phyloP scores from a whole-genome alignment of 768 basidiomycete species.

The Leccinum imitatum region DNA sequence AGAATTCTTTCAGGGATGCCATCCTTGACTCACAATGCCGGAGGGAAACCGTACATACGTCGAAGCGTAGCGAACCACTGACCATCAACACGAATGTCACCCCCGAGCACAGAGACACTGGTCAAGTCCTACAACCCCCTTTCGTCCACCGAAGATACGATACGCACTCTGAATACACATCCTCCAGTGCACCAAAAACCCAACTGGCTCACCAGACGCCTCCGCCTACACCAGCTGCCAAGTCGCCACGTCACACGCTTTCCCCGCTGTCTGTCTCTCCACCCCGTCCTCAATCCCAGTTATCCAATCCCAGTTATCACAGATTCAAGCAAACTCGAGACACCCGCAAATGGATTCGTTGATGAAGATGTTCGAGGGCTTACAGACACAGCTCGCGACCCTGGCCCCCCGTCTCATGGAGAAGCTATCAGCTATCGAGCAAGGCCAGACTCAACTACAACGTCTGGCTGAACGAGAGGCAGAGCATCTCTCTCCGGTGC shows the following conservation, averaged over 20 bases:
- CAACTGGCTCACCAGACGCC: constrained; percentile 2
- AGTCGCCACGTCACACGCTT: constrained; percentile 22
- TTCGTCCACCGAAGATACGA: constrained; percentile 21
- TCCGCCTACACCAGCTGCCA: constrained; percentile 28
- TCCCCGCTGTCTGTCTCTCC: constrained; percentile 24
- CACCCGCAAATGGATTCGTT: constrained; percentile 22
- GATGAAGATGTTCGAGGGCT: constrained; percentile 37
- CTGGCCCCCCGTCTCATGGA: constrained; percentile 38
- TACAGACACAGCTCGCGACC: constrained; percentile 39
- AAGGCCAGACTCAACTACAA: constrained; percentile 20
- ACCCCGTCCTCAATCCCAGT: constrained; percentile 26
- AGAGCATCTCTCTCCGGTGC: neutral
- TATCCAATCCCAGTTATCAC: constrained; percentile 27
- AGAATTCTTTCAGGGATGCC: constrained; percentile 48
- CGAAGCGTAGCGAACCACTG: constrained; percentile 6
- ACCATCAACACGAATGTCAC: constrained; percentile 20
- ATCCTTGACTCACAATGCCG: constrained; percentile 44
- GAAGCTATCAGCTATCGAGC: constrained; percentile 33
- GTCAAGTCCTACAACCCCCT: constrained; percentile 3
- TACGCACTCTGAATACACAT: constrained; percentile 27
- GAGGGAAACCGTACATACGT: neutral
- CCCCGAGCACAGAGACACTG: neutral
- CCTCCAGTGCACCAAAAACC: constrained; percentile 22
- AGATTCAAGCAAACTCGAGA: constrained; percentile 9
- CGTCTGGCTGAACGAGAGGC: constrained; percentile 14